These are phyloP conservation scores for Luffa aegyptiaca DNA, from an alignment of 306 rosid genomes.

Conservation along the genomic window DNA sequence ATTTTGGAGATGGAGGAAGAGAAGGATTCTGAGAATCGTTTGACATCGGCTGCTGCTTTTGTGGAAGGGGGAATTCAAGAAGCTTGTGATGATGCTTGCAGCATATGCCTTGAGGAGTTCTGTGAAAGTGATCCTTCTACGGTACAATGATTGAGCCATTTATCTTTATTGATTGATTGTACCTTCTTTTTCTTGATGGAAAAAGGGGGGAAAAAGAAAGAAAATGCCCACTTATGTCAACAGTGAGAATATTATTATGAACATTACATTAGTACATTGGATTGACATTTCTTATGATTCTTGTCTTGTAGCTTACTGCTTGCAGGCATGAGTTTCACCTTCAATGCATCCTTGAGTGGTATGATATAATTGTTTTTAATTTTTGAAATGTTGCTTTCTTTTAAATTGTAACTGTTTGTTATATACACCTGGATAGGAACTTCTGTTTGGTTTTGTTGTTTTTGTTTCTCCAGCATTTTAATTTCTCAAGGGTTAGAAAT, in stretches of 20 bases:
- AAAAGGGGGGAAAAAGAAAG: not conserved
- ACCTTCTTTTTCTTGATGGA: not conserved
- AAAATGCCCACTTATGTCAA: not conserved
- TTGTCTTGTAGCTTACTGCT: constrained; percentile 49
- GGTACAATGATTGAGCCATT: constrained; percentile 27
- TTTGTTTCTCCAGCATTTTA: not conserved
- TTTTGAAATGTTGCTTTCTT: not conserved
- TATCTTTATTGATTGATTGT: not conserved
- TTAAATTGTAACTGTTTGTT: not conserved
- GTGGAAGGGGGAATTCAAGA: constrained; percentile 96
- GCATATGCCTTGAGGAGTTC: constrained; percentile 96
- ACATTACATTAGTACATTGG: not conserved
- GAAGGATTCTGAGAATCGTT: constrained; percentile 29
- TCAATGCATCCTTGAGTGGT: constrained; percentile 99
- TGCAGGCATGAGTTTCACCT: constrained; percentile 95
- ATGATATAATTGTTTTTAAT: not conserved
- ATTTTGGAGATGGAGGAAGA: constrained; percentile 44
- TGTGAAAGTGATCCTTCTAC: constrained; percentile 67
- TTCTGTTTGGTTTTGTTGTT: not conserved
- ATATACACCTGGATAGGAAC: not conserved
- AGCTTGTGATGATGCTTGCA: constrained; percentile 78
- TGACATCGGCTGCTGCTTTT: constrained; percentile 81
- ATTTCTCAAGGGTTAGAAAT: not conserved
- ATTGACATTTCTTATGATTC: constrained; percentile 13
- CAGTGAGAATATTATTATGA: not conserved